These are phyloP conservation scores for Debaryomyces castellii DNA, from an alignment of 805 yeast species.

Conservation along the genomic window DNA sequence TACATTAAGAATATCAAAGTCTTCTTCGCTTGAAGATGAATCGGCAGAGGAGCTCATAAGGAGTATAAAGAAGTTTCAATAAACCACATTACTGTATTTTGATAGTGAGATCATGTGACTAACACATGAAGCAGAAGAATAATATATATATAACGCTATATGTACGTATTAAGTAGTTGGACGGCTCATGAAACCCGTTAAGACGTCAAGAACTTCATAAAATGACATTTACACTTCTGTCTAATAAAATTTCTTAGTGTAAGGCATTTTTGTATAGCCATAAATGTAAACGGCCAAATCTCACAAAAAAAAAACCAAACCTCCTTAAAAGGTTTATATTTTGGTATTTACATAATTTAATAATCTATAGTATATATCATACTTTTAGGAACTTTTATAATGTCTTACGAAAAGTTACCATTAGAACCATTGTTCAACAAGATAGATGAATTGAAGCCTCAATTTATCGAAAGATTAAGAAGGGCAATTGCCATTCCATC, in stretches of 20 bases:
- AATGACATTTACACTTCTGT: not conserved
- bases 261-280: slow-evolving; percentile 6
- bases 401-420: slow-evolving; percentile 41
- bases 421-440: slow-evolving; percentile 53
- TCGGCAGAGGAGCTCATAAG: not conserved
- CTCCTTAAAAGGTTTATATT: too few species aligned
- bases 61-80: not conserved
- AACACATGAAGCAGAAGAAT: not conserved
- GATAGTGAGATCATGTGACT: not conserved
- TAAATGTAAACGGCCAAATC: slow-evolving; percentile 4
- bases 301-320: not conserved
- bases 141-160: not conserved
- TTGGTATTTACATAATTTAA: too few species aligned
- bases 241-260: not conserved
- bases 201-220: not conserved
- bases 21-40: slow-evolving; percentile 4
- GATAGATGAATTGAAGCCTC: slow-evolving; percentile 73
- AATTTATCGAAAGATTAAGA: slow-evolving; percentile 67
- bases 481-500: slow-evolving; percentile 94
- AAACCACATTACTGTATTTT: not conserved
- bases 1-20: slow-evolving; percentile 5
- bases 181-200: not conserved
- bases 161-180: not conserved
- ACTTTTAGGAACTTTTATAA: slow-evolving; percentile 9
- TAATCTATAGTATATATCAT: too few species aligned